A percentile compares a stretch with the other conserved stretches of the same genome.
Conservation (phyloP, 257 asterid species). For the Avicennia marina region DNA sequence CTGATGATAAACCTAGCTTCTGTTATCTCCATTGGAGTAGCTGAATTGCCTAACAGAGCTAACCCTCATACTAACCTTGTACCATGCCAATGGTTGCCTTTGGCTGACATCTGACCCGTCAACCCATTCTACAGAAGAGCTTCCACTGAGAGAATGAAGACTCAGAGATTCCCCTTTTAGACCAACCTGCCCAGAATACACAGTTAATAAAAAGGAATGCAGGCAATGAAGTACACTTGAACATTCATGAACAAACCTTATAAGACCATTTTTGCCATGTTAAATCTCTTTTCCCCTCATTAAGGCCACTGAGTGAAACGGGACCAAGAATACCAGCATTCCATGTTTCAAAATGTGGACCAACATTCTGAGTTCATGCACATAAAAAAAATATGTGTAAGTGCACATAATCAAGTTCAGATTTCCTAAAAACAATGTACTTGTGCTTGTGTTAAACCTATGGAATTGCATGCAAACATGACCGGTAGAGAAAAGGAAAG, state of each 20-base stretch:
- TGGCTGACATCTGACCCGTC: slow-evolving; percentile 53
- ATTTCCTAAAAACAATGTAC: slow-evolving; percentile 23
- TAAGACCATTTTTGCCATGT: slow-evolving; percentile 99
- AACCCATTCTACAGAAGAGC: slow-evolving; percentile 82
- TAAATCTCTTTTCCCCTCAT: slow-evolving; percentile 82
- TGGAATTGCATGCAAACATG: slow-evolving; percentile 59
- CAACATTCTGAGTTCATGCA: slow-evolving; percentile 50
- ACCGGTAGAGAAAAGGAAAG: slow-evolving; percentile 17
- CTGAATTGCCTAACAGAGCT: background rate
- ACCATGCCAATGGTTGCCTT: slow-evolving; percentile 90
- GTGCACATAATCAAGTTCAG: too few relatives aligned
- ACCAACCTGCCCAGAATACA: slow-evolving; percentile 54
- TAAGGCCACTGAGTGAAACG: slow-evolving; percentile 84
- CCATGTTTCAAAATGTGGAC: slow-evolving; percentile 98
- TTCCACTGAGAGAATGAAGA: slow-evolving; percentile 78
- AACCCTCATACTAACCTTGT: slow-evolving; percentile 49
- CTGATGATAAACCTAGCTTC: too few relatives aligned
- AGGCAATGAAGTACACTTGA: background rate
- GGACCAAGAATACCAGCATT: slow-evolving; percentile 98
- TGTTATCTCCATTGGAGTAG: background rate
- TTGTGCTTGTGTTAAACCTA: slow-evolving; percentile 61
- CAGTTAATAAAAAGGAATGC: background rate
- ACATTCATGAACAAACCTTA: slow-evolving; percentile 41
- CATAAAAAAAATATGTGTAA: background rate
- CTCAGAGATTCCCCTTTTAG: slow-evolving; percentile 78